A percentile compares a stretch with the other conserved stretches of the same genome.
These are phyloP conservation scores for Bacidia gigantensis DNA, from an alignment of 495 filamentous ascomycete species.

Conservation along the genomic window DNA sequence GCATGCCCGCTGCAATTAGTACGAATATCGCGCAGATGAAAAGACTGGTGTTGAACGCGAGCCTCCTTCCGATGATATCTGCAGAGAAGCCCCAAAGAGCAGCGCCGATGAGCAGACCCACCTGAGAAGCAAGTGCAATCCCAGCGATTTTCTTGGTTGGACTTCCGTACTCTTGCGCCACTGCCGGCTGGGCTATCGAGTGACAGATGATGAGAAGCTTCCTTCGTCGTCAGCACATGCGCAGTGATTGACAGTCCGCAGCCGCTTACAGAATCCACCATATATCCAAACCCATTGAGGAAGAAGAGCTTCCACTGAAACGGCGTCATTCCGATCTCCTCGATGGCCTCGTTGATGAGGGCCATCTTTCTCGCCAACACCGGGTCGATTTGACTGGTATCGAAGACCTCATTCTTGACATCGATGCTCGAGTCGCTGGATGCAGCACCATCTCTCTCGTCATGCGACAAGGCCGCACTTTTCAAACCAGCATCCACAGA, in stretches of 20 bases:
- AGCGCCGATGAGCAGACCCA: slow-evolving; percentile 38
- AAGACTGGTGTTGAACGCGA: slow-evolving; percentile 39
- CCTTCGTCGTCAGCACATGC: neutral
- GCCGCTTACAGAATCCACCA: slow-evolving; percentile 22
- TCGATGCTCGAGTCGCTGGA: slow-evolving; percentile 6
- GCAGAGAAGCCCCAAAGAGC: slow-evolving; percentile 41
- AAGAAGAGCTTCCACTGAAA: slow-evolving; percentile 26
- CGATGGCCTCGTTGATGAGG: slow-evolving; percentile 21
- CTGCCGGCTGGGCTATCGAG: slow-evolving; percentile 25
- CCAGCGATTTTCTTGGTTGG: slow-evolving; percentile 20
- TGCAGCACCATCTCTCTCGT: slow-evolving; percentile 2
- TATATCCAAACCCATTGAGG: slow-evolving; percentile 27
- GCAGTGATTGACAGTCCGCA: slow-evolving; percentile 4
- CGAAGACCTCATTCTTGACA: slow-evolving; percentile 12
- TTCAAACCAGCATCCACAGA: slow-evolving; percentile 2
- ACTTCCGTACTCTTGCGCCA: slow-evolving; percentile 22
- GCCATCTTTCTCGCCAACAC: slow-evolving; percentile 22
- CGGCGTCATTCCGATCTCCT: slow-evolving; percentile 24
- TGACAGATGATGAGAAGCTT: slow-evolving; percentile 28
- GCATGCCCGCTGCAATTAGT: slow-evolving; percentile 34
- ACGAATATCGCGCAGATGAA: slow-evolving; percentile 36
- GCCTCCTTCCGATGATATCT: slow-evolving; percentile 40
- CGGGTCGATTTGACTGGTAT: slow-evolving; percentile 15
- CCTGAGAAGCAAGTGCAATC: slow-evolving; percentile 25
- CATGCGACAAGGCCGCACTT: slow-evolving; percentile 4